Evolutionary conservation across 73 alveolate genomes (phyloP), one percentile per base, ranked within the genome.

Genomic region (Effrenium voratum): DNA sequence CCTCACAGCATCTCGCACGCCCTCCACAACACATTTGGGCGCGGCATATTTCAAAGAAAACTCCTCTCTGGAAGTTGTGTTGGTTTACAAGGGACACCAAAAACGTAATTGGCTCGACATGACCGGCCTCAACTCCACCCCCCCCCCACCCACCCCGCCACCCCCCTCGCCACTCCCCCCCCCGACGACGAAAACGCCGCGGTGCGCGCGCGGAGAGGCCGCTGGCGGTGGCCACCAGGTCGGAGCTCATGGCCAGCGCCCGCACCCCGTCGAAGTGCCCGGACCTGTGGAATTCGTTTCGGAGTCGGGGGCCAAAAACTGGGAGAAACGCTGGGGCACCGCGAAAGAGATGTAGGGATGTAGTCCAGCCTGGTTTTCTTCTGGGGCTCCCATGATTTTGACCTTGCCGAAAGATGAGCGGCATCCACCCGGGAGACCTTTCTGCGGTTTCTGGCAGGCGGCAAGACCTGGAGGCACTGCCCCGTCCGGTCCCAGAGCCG

Each of bases 191-290:
- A n/a, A n/a, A n/a, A n/a, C n/a, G n/a, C n/a, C 92, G n/a, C 28
- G 92, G 34, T 8, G 55, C 97, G 5, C 97, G 87, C 34, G 97
- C 97, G 4, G 87, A 22, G 55, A 45, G n/a, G 41, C 97, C 97
- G 1, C 88, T 68, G 24, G 72, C 43, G 47, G 86, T 90, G 59
- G 97, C 97, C 88, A 90, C 30, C 43, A 45, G 57, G 16, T 47
- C 76, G 34, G 28, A 38, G n/a, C 76, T 34, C 22, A 90, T 34
- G 30, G 77, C 75, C 26, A 90, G 19, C 10, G 87, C 97, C 10
- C 97, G 60, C 16, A 90, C 75, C 34, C 68, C 82, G 57, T 90
- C 97, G 43, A 68, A 70, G 32, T 90, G 97, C 41, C 97, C 97
- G n/a, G 75, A 57, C 97, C 97, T 90, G 49, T 16, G 55, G 34